Evolutionary conservation across 176 grass and related monocot genomes (phyloP).

Genomic region (Aegilops longissima): DNA sequence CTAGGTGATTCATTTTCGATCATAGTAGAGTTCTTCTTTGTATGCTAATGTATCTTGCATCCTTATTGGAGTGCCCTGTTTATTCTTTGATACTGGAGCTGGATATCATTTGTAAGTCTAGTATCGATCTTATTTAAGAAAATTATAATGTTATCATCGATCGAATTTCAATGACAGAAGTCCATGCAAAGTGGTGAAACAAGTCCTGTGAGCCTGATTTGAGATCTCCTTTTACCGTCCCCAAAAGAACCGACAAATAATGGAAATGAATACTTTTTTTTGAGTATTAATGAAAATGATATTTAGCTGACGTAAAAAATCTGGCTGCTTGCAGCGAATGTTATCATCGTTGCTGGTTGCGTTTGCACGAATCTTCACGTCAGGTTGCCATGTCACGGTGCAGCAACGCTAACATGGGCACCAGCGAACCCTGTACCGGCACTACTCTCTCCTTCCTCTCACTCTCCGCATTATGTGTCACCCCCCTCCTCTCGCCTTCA

Average conservation of each 20-base stretch:
- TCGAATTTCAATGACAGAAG: neutral
- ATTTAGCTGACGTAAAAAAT: too few species aligned
- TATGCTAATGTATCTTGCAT: neutral
- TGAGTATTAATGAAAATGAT: too few species aligned
- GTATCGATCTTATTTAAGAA: neutral
- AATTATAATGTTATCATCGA: neutral
- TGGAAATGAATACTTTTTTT: too few species aligned
- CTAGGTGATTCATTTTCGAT: neutral
- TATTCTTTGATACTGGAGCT: neutral
- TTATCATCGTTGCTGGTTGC: too few species aligned
- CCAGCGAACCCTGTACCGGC: too few species aligned
- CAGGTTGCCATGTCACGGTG: too few species aligned
- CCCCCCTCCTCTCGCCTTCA: too few species aligned
- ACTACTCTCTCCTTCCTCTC: too few species aligned
- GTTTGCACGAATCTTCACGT: too few species aligned
- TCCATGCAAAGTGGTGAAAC: neutral
- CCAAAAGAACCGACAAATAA: neutral
- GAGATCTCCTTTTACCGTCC: neutral
- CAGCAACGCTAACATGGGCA: too few species aligned
- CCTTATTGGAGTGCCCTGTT: neutral
- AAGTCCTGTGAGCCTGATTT: neutral
- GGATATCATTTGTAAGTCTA: neutral
- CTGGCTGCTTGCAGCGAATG: too few species aligned
- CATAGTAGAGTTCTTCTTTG: neutral
- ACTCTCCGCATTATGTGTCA: too few species aligned